Conservation (phyloP, 2,329 filamentous ascomycete species). For the Fusarium sp. region DNA sequence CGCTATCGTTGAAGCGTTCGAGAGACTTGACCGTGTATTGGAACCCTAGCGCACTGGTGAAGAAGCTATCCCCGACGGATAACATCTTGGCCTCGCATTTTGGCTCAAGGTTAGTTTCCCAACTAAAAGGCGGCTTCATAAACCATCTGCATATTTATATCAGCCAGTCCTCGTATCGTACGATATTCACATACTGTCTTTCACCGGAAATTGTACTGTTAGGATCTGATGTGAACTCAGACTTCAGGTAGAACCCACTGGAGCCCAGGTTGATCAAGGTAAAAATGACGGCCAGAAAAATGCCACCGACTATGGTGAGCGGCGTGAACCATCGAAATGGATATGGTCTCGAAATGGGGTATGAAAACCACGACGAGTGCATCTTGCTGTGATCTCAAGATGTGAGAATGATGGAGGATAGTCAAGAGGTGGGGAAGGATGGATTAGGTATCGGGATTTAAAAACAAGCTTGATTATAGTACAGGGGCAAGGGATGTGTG, state of each 20-base stretch:
- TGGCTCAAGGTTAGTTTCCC: conserved; percentile 6
- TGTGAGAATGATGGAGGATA: neutral
- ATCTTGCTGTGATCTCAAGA: neutral
- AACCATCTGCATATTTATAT: conserved; percentile 13
- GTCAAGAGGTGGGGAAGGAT: neutral
- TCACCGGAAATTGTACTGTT: neutral
- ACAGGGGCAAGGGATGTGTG: neutral
- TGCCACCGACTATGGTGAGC: neutral
- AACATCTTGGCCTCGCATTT: conserved; percentile 21
- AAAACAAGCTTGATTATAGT: neutral
- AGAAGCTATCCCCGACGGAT: conserved; percentile 24
- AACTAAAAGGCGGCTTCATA: conserved; percentile 22
- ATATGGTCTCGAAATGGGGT: conserved; percentile 13
- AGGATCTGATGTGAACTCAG: conserved; percentile 13
- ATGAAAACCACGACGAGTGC: conserved; percentile 27
- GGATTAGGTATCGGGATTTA: neutral
- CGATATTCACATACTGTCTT: neutral
- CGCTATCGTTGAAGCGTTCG: neutral
- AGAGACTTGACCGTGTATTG: conserved; percentile 23
- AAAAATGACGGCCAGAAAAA: conserved; percentile 2
- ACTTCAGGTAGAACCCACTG: conserved; percentile 18
- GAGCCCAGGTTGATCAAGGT: conserved; percentile 25
- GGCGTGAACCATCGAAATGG: conserved; percentile 29
- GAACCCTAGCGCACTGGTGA: conserved; percentile 3
- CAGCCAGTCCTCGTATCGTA: neutral